Base-by-base conservation (phyloP, 257 asterid species). In the Salvia miltiorrhiza region DNA sequence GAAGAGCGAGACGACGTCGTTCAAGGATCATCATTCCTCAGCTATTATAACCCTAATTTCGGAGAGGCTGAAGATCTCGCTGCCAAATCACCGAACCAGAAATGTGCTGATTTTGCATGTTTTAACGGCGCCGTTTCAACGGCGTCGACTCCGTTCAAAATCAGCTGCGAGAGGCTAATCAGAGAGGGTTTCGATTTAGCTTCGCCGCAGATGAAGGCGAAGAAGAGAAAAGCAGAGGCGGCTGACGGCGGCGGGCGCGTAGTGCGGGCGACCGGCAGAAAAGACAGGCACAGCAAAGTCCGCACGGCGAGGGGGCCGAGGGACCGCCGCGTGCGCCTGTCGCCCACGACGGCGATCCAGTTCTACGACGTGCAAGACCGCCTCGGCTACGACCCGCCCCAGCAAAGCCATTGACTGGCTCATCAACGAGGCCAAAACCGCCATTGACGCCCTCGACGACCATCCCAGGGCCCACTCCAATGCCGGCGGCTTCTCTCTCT, bases 331-430 rank as follows among this genome's bases (percentile, higher is more conserved):
- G 37, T 85, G 20, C 70, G 91, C 26, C 80, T 85, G 30, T 79
- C 91, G 4, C 88, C 87, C 5, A 67, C 52, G 43, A 83, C 87
- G 9, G 91, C 91, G 14, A 80, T 82, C 55, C 78, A 81, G 67
- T 83, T 85, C 83, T 85, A 83, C 72, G 91, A 85, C 41, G 88
- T 85, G 0, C 91, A 80, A 17, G 91, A 85, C 20, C 64, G 84
- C 61, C 79, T 85, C 13, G 87, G 90, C 13, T 85, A 67, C 47
- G 90, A 85, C 24, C 24, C 75, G 84, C 0, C 84, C 90, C 2
- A 85, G 90, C 63, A 82, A 82, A 14, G 87, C 88, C 76, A 74
- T 85, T 30, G 91, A 85, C 47, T 85, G 91, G 91, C 80, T 85
- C 20, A 78, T 83, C 52, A 63, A 64, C 9, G 86, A 80, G 60